Conservation (phyloP, 805 yeast species). For the Candida ortonii region DNA sequence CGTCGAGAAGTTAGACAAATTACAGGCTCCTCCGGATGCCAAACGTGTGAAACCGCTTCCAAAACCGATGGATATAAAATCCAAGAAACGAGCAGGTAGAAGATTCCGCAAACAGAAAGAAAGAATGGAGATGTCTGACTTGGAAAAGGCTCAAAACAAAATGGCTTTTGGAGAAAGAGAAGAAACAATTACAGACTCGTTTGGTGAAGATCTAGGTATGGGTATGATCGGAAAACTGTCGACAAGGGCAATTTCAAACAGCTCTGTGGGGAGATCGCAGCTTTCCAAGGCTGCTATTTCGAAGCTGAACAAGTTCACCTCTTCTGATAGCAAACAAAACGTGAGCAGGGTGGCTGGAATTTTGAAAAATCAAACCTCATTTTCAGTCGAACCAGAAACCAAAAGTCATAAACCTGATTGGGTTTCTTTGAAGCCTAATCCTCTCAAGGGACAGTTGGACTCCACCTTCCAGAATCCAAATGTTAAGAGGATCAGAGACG, state of each 20-base stretch:
- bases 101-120: constrained; percentile 77
- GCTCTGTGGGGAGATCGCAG: constrained; percentile 7
- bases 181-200: constrained; percentile 55
- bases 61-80: constrained; percentile 67
- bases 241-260: constrained; percentile 18
- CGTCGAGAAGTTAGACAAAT: constrained; percentile 59
- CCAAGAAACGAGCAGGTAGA: constrained; percentile 85
- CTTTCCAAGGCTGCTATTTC: constrained; percentile 15
- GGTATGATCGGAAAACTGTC: constrained; percentile 57
- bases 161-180: constrained; percentile 80
- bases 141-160: constrained; percentile 79
- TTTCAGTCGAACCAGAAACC: constrained; percentile 3
- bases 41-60: constrained; percentile 68
- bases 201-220: constrained; percentile 79
- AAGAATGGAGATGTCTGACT: constrained; percentile 74
- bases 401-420: neutral
- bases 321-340: constrained; percentile 22
- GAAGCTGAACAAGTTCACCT: constrained; percentile 11
- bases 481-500: constrained; percentile 32
- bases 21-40: constrained; percentile 74
- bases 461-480: constrained; percentile 32
- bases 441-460: neutral
- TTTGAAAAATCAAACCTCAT: constrained; percentile 9
- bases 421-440: neutral
- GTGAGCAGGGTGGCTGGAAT: constrained; percentile 13